Conservation (phyloP, 139 green algal species). For the Microglena sp. region DNA sequence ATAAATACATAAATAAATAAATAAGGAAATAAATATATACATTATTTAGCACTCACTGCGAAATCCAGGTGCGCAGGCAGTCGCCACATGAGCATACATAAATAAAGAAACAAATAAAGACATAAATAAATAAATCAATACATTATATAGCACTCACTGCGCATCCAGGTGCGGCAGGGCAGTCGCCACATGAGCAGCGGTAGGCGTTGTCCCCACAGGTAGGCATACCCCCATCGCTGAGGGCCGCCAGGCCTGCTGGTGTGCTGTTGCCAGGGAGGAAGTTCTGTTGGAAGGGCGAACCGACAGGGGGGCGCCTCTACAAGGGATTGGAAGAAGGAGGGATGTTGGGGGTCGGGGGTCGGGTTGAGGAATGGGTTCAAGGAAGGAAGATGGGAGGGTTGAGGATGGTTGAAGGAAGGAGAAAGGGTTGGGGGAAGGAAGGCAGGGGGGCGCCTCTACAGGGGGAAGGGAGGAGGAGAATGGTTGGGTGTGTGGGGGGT, state of each 20-base stretch:
- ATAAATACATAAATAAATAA: no score
- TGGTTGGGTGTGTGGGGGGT: not conserved
- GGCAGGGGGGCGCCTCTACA: no score
- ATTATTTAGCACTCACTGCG: no score
- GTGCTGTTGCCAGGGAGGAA: conserved; percentile 39
- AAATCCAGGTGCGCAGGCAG: no score
- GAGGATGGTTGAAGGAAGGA: no score
- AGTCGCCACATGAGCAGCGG: conserved; percentile 83
- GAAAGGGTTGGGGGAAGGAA: no score
- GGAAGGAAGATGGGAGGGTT: no score
- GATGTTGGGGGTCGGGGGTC: no score
- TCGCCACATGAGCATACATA: not conserved
- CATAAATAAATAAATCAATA: not conserved
- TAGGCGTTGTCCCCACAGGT: conserved; percentile 59
- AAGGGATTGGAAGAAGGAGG: no score
- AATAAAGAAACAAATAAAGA: not conserved
- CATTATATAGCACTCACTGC: no score
- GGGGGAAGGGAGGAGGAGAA: not conserved
- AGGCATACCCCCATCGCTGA: conserved; percentile 16
- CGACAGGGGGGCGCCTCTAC: conserved; percentile 19
- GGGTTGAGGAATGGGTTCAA: not conserved
- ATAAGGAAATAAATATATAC: no score
- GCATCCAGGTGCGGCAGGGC: conserved; percentile 57
- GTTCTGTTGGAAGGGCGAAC: conserved; percentile 62
- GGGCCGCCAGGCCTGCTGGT: conserved; percentile 27